Percentiles rank a stretch among this genome's conserved stretches.
Evolutionary conservation across 345 rosid species (phyloP).

Genomic region (Eucalyptus pauciflora): DNA sequence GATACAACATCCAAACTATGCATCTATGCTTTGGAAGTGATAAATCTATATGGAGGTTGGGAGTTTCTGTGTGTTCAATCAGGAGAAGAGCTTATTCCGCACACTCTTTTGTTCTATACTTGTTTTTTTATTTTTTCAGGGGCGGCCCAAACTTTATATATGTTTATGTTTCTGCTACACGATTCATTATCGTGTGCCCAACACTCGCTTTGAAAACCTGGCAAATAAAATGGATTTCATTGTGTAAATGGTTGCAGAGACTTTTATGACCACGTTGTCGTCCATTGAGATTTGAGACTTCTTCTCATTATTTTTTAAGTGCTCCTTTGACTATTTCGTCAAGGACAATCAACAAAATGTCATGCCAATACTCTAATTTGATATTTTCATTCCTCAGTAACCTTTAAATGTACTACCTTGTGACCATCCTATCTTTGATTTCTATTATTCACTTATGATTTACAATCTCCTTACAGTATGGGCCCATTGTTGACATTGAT

Average conservation of each 20-base stretch:
- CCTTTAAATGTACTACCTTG: background rate
- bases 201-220: background rate
- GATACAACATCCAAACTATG: background rate
- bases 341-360: background rate
- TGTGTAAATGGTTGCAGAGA: background rate
- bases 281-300: background rate
- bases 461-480: constrained; percentile 43
- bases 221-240: background rate
- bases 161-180: background rate
- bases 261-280: no score
- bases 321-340: background rate
- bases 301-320: background rate
- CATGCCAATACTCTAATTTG: background rate
- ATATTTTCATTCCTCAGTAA: background rate
- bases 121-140: background rate
- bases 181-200: background rate
- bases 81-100: background rate
- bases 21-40: background rate
- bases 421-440: background rate
- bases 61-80: background rate
- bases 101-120: background rate
- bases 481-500: constrained; percentile 83
- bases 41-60: background rate
- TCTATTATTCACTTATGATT: background rate
- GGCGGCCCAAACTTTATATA: no score